Conservation (phyloP, 495 filamentous ascomycete genomes). For the Parathielavia appendiculata region DNA sequence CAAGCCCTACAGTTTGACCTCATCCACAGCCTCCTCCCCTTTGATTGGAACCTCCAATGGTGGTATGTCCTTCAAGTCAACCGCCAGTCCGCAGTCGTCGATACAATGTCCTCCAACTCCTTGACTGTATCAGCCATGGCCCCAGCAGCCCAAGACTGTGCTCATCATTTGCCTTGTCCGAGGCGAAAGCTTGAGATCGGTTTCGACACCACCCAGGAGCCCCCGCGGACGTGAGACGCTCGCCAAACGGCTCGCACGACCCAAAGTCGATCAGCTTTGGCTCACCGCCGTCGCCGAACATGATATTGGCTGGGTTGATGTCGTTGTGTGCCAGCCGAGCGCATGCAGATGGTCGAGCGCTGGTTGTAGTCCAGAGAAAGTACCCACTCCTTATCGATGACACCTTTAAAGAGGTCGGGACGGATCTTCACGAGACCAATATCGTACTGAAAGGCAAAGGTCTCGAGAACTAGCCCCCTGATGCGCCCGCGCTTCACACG, state of each 20-base stretch:
- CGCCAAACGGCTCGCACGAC: slow-evolving; percentile 14
- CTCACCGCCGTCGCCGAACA: slow-evolving; percentile 27
- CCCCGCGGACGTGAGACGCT: not conserved
- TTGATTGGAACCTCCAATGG: too few species aligned
- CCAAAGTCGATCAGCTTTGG: slow-evolving; percentile 39
- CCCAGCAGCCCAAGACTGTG: not conserved
- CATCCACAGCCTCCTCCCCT: too few species aligned
- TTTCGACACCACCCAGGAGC: not conserved
- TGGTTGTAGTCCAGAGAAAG: slow-evolving; percentile 32
- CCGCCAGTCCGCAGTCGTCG: too few species aligned
- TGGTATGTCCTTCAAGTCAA: too few species aligned
- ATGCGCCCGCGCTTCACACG: slow-evolving; percentile 35
- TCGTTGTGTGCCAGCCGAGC: slow-evolving; percentile 41
- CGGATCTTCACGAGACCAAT: slow-evolving; percentile 23
- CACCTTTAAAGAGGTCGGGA: not conserved
- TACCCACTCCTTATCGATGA: slow-evolving; percentile 23
- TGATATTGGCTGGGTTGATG: slow-evolving; percentile 37
- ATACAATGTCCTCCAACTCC: not conserved
- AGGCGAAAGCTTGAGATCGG: not conserved
- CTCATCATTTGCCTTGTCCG: not conserved
- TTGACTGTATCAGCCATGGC: not conserved
- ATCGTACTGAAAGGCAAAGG: not conserved
- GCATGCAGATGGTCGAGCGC: slow-evolving; percentile 33
- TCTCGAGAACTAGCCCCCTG: slow-evolving; percentile 38
- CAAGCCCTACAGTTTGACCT: too few species aligned